Evolutionary conservation across 176 grass and related monocot genomes (phyloP), one percentile per base, ranked within the genome.

Genomic region (Aegilops speltoides): DNA sequence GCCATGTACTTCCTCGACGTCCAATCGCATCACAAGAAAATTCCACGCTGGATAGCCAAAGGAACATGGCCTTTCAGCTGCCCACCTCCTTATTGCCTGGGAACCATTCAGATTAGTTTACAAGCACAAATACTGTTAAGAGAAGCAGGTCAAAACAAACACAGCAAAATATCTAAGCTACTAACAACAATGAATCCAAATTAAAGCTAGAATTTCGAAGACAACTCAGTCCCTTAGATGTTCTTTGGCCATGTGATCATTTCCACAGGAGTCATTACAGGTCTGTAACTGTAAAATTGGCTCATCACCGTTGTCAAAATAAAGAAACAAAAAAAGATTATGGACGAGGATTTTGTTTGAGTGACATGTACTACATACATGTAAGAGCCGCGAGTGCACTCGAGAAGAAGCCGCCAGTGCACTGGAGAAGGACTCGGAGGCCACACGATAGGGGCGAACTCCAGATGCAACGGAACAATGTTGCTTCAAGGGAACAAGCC

Each of bases 211-310:
- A 32, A 10, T 41, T 41, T 41, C 7, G 9, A 25, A 60, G 17
- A 78, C 84, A 93, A 87, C 88, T 91, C 83, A 88, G 79, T 85
- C 91, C 91, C 85, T 90, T 93, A 88, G 88, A 93, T 93, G 85
- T 88, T 93, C 91, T 86, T 90, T 66, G 84, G 84, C 72, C 84
- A 66, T 93, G 87, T 84, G 80, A 93, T 93, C 91, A 93, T 90
- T 0, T 88, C 91, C 85, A 71, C 89, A 93, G 79, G 86, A 90
- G 80, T 91, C 89, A 91, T 93, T 93, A 91, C 89, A 93, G 88
- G 91, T 93, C 89, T 86, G 83, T 90, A 86, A 50, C 46, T 50
- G 13, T 50, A 15, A 50, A 50, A 50, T 41, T 29, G 79, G 76
- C 76, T 90, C 88, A 90, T 88, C 85, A 88, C 33, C 11, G 77